A percentile compares a stretch with the other conserved stretches of the same genome.
Conservation (phyloP, 257 asterid species). For the Petunia secreta region DNA sequence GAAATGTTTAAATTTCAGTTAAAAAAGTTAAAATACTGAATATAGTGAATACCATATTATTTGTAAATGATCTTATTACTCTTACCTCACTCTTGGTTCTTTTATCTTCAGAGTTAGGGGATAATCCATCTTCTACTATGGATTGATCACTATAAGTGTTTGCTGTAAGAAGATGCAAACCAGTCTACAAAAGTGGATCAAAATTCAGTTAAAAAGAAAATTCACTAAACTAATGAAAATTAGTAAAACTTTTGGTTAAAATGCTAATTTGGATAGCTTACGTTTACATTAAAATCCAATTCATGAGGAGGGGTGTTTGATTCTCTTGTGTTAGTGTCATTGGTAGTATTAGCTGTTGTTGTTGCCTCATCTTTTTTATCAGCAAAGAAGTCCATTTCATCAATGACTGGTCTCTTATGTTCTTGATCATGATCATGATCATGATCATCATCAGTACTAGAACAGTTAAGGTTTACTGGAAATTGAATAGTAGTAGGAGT, state of each 20-base stretch:
- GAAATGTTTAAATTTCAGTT: neutral
- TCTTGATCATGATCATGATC: slow-evolving; percentile 16
- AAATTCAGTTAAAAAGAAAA: neutral
- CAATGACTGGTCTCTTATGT: slow-evolving; percentile 44
- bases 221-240: neutral
- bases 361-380: slow-evolving; percentile 40
- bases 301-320: slow-evolving; percentile 33
- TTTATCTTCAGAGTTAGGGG: slow-evolving; percentile 50
- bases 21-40: neutral
- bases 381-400: slow-evolving; percentile 81
- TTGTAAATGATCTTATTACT: neutral
- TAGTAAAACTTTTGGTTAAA: neutral
- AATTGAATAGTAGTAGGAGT: slow-evolving; percentile 65
- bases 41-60: neutral
- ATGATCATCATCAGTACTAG: slow-evolving; percentile 9
- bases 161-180: slow-evolving; percentile 71
- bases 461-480: slow-evolving; percentile 60
- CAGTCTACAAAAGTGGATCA: slow-evolving; percentile 49
- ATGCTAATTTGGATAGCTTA: slow-evolving; percentile 32
- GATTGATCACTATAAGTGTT: slow-evolving; percentile 70
- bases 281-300: slow-evolving; percentile 69
- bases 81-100: slow-evolving; percentile 64
- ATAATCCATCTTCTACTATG: slow-evolving; percentile 52
- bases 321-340: slow-evolving; percentile 25
- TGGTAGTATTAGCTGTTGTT: slow-evolving; percentile 26